These are phyloP conservation scores for Dioscorea zingiberensis DNA, from an alignment of 106 monocot species.

Conservation along the genomic window DNA sequence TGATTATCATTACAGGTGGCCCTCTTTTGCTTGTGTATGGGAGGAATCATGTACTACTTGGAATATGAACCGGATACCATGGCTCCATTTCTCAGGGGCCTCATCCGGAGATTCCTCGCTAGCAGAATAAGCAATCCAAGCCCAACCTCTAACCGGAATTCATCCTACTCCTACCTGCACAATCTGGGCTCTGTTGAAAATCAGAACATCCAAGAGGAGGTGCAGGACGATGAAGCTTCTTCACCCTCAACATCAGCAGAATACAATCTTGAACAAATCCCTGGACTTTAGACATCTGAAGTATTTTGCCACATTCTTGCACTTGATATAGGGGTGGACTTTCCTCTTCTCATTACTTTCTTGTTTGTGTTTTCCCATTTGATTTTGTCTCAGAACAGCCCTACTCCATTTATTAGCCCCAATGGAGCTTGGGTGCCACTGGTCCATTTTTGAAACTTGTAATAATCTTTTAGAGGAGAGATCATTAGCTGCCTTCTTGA, in stretches of 20 bases:
- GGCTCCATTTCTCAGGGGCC: slow-evolving; percentile 83
- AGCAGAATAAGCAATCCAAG: slow-evolving; percentile 91
- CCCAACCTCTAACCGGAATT: slow-evolving; percentile 33
- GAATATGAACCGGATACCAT: slow-evolving; percentile 96
- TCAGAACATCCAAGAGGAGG: slow-evolving; percentile 12
- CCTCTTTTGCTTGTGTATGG: slow-evolving; percentile 89
- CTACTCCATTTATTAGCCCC: too few species aligned
- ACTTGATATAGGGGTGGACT: not conserved
- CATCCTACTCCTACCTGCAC: slow-evolving; percentile 65
- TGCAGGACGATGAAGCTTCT: slow-evolving; percentile 15
- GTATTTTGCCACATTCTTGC: not conserved
- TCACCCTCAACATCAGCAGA: slow-evolving; percentile 24
- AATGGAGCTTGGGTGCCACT: too few species aligned
- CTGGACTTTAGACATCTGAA: slow-evolving; percentile 47
- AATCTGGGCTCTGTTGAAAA: slow-evolving; percentile 33
- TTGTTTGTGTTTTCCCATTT: not conserved
- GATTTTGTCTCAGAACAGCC: not conserved
- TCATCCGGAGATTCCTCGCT: slow-evolving; percentile 83
- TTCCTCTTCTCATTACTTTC: not conserved
- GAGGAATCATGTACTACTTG: slow-evolving; percentile 96
- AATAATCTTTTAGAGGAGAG: too few species aligned
- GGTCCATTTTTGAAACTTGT: too few species aligned
- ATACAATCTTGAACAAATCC: slow-evolving; percentile 84
- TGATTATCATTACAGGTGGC: slow-evolving; percentile 48
- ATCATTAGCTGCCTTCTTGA: too few species aligned